Conservation (phyloP, 2,329 filamentous ascomycete species). For the Trichoderma cornu-damae region DNA sequence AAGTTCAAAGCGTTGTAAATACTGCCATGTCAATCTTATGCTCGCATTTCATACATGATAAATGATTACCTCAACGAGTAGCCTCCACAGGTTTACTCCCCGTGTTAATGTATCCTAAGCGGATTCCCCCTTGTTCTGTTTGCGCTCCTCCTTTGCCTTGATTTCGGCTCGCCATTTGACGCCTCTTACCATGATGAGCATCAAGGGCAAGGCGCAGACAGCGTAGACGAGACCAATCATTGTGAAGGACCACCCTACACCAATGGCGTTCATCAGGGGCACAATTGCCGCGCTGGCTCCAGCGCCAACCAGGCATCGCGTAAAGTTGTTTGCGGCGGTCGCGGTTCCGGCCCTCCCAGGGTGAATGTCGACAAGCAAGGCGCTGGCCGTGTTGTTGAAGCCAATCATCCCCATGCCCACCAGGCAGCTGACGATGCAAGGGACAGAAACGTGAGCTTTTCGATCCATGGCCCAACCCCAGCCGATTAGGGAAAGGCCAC, state of each 20-base stretch:
- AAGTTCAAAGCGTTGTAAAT: background rate
- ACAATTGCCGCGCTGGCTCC: constrained; percentile 47
- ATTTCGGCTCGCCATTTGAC: constrained; percentile 39
- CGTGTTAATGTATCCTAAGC: background rate
- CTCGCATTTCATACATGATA: background rate
- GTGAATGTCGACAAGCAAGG: constrained; percentile 53
- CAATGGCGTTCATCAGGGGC: constrained; percentile 47
- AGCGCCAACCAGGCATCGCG: constrained; percentile 51
- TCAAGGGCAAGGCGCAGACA: constrained; percentile 36
- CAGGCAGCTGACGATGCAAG: constrained; percentile 43
- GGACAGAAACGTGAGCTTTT: constrained; percentile 40
- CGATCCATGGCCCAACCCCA: constrained; percentile 51
- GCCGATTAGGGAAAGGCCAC: constrained; percentile 41
- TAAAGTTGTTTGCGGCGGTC: constrained; percentile 53
- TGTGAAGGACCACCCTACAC: constrained; percentile 48
- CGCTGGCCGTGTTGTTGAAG: constrained; percentile 49
- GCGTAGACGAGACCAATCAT: constrained; percentile 42
- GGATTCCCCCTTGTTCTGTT: constrained; percentile 20
- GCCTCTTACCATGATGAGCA: constrained; percentile 40
- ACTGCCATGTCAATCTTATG: background rate
- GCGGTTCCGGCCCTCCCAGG: constrained; percentile 49
- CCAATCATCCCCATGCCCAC: constrained; percentile 48
- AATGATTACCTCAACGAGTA: background rate
- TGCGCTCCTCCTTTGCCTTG: constrained; percentile 26
- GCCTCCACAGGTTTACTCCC: background rate